Evolutionary conservation across 495 filamentous ascomycete genomes (phyloP).

Genomic region (Thozetella sp.): DNA sequence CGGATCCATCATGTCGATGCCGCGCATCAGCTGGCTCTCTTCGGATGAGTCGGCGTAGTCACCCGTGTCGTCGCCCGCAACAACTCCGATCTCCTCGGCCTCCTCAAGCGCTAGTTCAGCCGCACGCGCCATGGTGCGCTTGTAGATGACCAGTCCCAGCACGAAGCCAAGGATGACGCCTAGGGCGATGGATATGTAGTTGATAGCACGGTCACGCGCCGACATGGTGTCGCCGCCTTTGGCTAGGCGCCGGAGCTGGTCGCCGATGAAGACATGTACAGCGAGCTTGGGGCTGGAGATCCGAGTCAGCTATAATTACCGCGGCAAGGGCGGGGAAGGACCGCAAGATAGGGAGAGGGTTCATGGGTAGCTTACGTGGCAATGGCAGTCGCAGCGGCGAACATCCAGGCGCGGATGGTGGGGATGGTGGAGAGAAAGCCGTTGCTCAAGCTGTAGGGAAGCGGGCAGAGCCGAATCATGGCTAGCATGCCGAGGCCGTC

Average conservation of each 20-base stretch:
- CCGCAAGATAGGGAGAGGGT: not conserved
- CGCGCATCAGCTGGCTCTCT: conserved; percentile 10
- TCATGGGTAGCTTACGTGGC: conserved; percentile 31
- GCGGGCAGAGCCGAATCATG: conserved; percentile 91
- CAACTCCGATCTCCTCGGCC: conserved; percentile 36
- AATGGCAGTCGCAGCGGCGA: conserved; percentile 78
- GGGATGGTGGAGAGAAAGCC: conserved; percentile 93
- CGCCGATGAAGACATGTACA: conserved; percentile 92
- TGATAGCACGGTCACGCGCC: conserved; percentile 67
- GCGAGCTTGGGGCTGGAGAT: conserved; percentile 71
- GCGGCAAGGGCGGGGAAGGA: not conserved
- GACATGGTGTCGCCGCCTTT: conserved; percentile 64
- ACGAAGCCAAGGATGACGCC: conserved; percentile 70
- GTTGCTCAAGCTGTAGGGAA: conserved; percentile 95
- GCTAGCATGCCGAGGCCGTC: conserved; percentile 87
- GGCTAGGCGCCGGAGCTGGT: conserved; percentile 71
- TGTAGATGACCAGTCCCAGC: conserved; percentile 87
- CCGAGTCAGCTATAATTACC: not conserved
- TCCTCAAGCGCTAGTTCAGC: conserved; percentile 85
- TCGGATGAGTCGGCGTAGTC: conserved; percentile 10
- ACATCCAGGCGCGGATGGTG: conserved; percentile 75
- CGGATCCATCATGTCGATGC: conserved; percentile 14
- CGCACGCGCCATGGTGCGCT: conserved; percentile 79
- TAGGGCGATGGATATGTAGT: conserved; percentile 75
- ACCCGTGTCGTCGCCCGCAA: conserved; percentile 14